Percentiles rank a stretch among this genome's conserved stretches.
Conservation (phyloP, 208 protist genomes). For the Acanthamoeba sp. region DNA sequence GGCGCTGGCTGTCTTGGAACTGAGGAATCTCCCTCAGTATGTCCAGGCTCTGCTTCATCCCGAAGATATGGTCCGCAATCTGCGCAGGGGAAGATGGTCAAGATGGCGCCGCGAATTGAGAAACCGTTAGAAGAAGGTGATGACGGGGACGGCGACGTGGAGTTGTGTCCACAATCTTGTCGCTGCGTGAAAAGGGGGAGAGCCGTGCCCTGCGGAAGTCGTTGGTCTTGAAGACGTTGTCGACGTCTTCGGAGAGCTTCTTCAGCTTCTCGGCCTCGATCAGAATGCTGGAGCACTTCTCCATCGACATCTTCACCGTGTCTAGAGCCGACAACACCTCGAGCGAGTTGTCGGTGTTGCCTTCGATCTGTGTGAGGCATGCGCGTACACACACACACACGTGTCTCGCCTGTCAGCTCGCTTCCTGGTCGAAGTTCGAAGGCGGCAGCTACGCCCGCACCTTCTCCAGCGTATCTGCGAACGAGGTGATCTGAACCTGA, state of each 20-base stretch:
- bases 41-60: constrained; percentile 16
- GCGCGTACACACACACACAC: not conserved
- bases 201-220: not conserved
- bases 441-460: not conserved
- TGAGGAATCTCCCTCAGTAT: constrained; percentile 57
- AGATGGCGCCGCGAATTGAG: no score
- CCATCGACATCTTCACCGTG: constrained; percentile 32
- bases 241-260: constrained; percentile 35
- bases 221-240: constrained; percentile 35
- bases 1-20: constrained; percentile 34
- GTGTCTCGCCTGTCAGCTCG: no score
- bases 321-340: constrained; percentile 30
- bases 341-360: constrained; percentile 27
- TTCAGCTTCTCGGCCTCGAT: constrained; percentile 46
- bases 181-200: not conserved
- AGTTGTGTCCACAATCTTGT: no score
- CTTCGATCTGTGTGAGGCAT: not conserved
- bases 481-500: not conserved
- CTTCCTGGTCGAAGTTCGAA: no score
- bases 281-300: constrained; percentile 54
- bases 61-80: constrained; percentile 11
- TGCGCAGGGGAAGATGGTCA: not conserved
- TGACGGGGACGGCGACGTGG: no score
- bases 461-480: not conserved
- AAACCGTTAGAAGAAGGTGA: no score